These are phyloP conservation scores for Nepenthes mirabilis DNA, from an alignment of 148 eudicot genomes.

Conservation along the genomic window DNA sequence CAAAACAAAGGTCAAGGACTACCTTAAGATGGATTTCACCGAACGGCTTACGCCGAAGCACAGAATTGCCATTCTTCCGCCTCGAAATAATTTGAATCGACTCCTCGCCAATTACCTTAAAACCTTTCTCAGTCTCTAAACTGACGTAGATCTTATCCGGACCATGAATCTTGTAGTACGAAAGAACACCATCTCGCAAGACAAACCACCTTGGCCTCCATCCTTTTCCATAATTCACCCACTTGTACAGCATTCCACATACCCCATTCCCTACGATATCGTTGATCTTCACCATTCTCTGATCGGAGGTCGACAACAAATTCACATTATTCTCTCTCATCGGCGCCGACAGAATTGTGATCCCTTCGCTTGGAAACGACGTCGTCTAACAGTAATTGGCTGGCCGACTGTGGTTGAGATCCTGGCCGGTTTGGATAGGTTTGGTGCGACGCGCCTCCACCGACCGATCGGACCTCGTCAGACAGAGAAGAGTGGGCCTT, in stretches of 20 bases:
- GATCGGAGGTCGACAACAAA: constrained; percentile 15
- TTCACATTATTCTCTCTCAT: constrained; percentile 3
- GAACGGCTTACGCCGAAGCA: constrained; percentile 32
- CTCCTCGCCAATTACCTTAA: constrained; percentile 63
- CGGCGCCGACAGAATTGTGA: not conserved
- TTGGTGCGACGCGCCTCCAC: constrained; percentile 3
- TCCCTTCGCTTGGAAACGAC: not conserved
- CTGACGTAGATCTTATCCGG: constrained; percentile 44
- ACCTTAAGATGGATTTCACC: constrained; percentile 95
- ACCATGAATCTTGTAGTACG: constrained; percentile 76
- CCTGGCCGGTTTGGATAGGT: constrained; percentile 10
- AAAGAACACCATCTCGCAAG: constrained; percentile 69
- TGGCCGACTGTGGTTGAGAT: no score
- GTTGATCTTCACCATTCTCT: constrained; percentile 38
- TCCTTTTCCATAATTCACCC: constrained; percentile 91
- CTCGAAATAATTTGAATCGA: constrained; percentile 34
- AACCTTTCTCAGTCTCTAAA: constrained; percentile 41
- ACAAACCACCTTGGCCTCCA: constrained; percentile 89
- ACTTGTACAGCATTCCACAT: constrained; percentile 57
- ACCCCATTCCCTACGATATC: constrained; percentile 63
- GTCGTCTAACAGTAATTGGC: no score
- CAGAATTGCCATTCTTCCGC: constrained; percentile 6
- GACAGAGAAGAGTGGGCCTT: not conserved
- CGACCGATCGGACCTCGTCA: not conserved
- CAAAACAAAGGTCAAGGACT: no score